These are phyloP conservation scores for Psilocybe subaeruginosa DNA, from an alignment of 768 basidiomycete species.

Conservation along the genomic window DNA sequence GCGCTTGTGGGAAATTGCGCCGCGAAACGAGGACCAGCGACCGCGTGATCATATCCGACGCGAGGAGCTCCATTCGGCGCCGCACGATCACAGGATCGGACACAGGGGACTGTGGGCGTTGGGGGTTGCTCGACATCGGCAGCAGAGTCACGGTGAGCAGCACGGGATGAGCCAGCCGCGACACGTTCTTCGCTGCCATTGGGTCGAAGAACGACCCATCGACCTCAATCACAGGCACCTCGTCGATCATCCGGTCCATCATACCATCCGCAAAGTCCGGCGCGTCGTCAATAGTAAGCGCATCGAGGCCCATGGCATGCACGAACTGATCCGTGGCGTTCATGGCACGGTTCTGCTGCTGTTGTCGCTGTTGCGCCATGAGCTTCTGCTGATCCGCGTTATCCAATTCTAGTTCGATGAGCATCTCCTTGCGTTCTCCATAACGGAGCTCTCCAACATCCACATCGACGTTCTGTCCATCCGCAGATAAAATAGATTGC, in stretches of 20 bases:
- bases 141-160: constrained; percentile 93
- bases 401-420: constrained; percentile 93
- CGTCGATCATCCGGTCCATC: constrained; percentile 98
- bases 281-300: constrained; percentile 71
- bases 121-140: constrained; percentile 43
- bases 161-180: constrained; percentile 89
- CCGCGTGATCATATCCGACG: constrained; percentile 97
- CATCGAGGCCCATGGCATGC: constrained; percentile 81
- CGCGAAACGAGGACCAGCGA: constrained; percentile 90
- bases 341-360: constrained; percentile 38
- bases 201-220: constrained; percentile 97
- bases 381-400: constrained; percentile 59
- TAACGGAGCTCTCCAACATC: constrained; percentile 93
- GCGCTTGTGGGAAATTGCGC: constrained; percentile 89
- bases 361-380: constrained; percentile 23
- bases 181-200: constrained; percentile 77
- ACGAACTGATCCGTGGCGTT: constrained; percentile 92
- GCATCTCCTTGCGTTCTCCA: constrained; percentile 97
- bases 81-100: constrained; percentile 92
- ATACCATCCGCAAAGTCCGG: constrained; percentile 84
- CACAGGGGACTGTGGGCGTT: constrained; percentile 46
- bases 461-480: constrained; percentile 94
- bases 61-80: constrained; percentile 93
- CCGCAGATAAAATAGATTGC: constrained; percentile 82
- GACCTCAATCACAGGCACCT: constrained; percentile 94